phyloP scores from a whole-genome alignment of 352 stramenopile species.

The Peronospora farinosa region DNA sequence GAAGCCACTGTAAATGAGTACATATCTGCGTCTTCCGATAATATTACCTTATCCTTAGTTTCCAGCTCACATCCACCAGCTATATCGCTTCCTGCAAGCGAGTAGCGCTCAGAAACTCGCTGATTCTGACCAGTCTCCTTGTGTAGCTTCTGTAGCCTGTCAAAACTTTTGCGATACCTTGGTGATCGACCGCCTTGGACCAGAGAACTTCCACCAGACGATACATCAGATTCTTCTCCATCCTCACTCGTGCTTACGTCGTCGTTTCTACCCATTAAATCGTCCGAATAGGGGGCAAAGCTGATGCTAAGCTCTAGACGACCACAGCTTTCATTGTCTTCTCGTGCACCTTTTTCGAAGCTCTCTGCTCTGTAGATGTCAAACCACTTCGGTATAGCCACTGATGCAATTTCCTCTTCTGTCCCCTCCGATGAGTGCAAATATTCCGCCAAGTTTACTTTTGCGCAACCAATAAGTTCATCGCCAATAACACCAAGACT shows the following conservation, averaged over 20 bases:
- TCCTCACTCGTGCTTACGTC: conserved; percentile 23
- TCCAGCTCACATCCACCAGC: conserved; percentile 19
- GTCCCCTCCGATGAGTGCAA: conserved; percentile 53
- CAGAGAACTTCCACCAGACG: conserved; percentile 14
- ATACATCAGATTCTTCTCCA: conserved; percentile 19
- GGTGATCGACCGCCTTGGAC: conserved; percentile 26
- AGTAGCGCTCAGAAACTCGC: conserved; percentile 30
- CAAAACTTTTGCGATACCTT: conserved; percentile 69
- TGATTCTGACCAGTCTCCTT: conserved; percentile 56
- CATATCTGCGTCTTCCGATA: conserved; percentile 49
- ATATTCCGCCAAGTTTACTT: conserved; percentile 73
- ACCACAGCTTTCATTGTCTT: conserved; percentile 36
- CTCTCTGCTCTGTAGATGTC: conserved; percentile 55
- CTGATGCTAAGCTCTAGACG: conserved; percentile 74
- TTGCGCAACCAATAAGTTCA: conserved; percentile 65
- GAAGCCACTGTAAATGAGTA: conserved; percentile 80
- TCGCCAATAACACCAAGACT: conserved; percentile 69
- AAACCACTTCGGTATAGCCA: conserved; percentile 71
- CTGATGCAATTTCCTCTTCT: conserved; percentile 62
- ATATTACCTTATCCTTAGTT: conserved; percentile 10
- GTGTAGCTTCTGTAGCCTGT: conserved; percentile 63
- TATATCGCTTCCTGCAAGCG: conserved; percentile 16
- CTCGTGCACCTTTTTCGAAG: conserved; percentile 28
- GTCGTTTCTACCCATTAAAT: conserved; percentile 31
- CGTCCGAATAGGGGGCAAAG: conserved; percentile 57